Base-by-base conservation (phyloP, 2,329 filamentous ascomycete genomes). In the Akanthomyces dipterigenus region DNA sequence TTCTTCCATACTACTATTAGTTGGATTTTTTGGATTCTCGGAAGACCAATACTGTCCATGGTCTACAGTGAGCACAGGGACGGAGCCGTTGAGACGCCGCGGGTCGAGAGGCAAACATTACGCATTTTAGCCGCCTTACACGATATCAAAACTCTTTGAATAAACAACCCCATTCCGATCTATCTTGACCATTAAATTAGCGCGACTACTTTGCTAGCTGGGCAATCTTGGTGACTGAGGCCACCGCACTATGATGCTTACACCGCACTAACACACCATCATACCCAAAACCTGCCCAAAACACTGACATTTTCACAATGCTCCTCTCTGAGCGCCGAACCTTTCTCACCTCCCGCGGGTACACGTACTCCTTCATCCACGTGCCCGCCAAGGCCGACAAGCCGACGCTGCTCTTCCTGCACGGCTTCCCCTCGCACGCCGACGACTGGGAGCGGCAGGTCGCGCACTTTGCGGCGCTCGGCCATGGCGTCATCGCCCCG, bases 351-450 rank as follows among this genome's bases (percentile, higher is more conserved):
- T 49, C 18, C 0, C 65, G 60, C 9, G 66, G 66, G 20, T 68
- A 69, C 55, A 58, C 26, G 3, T 73, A 71, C 62, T 73, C 71
- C 2, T 75, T 75, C 63, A 63, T 73, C 28, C 65, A 69, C 55
- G 66, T 43, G 5, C 42, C 69, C 3, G 67, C 64, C 4, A 48
- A 67, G 3, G 63, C 57, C 1, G 28, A 63, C 1, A 60, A 66
- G 8, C 64, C 69, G 5, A 79, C 77, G 0, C 66, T 82, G 4
- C 68, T 82, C 16, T 71, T 82, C 60, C 70, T 82, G 14, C 80
- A 82, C 63, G 78, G 80, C 38, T 79, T 80, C 55, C 79, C 79
- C 31, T 79, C 77, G 5, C 76, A 75, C 40, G 70, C 72, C 14
- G 68, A 72, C 38, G 78, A 81, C 68, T 82, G 78, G 75, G 61